These are phyloP conservation scores for Boletus rubescentipes DNA, from an alignment of 768 basidiomycete genomes.

Conservation along the genomic window DNA sequence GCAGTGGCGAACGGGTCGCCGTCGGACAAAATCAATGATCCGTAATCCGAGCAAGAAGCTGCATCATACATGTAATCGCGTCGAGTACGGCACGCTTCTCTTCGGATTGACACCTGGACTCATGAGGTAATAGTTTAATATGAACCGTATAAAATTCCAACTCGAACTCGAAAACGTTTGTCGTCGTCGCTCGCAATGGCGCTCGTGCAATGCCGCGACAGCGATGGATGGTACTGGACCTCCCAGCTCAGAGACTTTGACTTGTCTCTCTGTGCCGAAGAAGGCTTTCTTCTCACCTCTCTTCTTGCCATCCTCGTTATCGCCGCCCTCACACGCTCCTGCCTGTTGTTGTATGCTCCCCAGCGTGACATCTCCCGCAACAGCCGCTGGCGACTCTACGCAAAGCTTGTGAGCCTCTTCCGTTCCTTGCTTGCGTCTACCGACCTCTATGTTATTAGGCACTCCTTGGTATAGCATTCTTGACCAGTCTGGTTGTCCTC, in stretches of 20 bases:
- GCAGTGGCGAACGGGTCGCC: no score
- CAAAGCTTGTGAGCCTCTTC: slow-evolving; percentile 62
- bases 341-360: slow-evolving; percentile 26
- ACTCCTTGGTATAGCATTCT: slow-evolving; percentile 46
- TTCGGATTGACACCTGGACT: no score
- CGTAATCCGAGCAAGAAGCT: no score
- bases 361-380: slow-evolving; percentile 39
- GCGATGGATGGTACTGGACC: slow-evolving; percentile 64
- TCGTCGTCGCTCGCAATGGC: slow-evolving; percentile 31
- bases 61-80: no score
- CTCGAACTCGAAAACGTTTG: no score
- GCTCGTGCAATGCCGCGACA: slow-evolving; percentile 43
- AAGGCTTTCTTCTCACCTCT: slow-evolving; percentile 60
- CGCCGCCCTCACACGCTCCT: slow-evolving; percentile 44
- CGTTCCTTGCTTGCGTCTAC: background rate
- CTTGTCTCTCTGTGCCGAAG: slow-evolving; percentile 78
- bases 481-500: slow-evolving; percentile 45
- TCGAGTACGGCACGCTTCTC: no score
- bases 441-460: slow-evolving; percentile 35
- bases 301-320: slow-evolving; percentile 38
- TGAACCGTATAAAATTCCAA: no score
- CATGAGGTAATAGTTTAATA: no score
- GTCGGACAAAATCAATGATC: no score
- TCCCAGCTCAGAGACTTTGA: slow-evolving; percentile 69
- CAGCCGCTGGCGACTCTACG: slow-evolving; percentile 51